A percentile compares a stretch with the other conserved stretches of the same genome.
phyloP scores from a whole-genome alignment of 2,329 filamentous ascomycete genomes.

The Exophiala xenobiotica region DNA sequence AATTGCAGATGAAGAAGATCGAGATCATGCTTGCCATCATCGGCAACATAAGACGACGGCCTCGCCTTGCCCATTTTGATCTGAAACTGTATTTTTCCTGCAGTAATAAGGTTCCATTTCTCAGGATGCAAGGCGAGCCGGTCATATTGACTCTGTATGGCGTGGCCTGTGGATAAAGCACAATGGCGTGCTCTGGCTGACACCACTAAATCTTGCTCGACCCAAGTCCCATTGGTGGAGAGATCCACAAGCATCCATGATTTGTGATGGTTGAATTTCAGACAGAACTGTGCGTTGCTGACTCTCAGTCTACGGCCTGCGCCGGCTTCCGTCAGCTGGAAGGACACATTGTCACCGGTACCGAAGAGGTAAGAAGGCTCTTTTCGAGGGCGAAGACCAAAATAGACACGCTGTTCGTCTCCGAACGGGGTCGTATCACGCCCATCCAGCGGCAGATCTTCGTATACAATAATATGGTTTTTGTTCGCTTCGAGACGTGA shows the following conservation, averaged over 20 bases:
- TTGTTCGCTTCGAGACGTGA: not conserved
- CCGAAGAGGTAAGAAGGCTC: conserved; percentile 3
- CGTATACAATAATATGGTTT: not conserved
- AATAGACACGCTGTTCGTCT: conserved; percentile 4
- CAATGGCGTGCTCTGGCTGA: not conserved
- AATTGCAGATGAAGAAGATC: not conserved
- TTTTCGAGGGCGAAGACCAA: conserved; percentile 4
- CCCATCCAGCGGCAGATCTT: not conserved
- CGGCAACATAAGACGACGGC: not conserved
- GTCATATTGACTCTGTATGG: not conserved
- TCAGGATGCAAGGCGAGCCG: not conserved
- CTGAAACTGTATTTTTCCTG: not conserved
- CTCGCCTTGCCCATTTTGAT: not conserved
- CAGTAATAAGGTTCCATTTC: not conserved
- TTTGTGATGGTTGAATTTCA: not conserved
- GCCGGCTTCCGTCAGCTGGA: not conserved
- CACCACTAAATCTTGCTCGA: not conserved
- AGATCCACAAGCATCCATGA: conserved; percentile 4
- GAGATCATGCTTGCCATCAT: not conserved
- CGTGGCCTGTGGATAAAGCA: not conserved
- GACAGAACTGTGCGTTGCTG: not conserved
- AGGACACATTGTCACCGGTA: conserved; percentile 1
- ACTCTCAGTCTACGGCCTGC: conserved; percentile 2
- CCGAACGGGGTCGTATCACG: conserved; percentile 2
- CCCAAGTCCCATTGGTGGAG: conserved; percentile 1